A percentile compares a stretch with the other conserved stretches of the same genome.
phyloP scores from a whole-genome alignment of 805 yeast species.

The Zygosaccharomyces bailii region DNA sequence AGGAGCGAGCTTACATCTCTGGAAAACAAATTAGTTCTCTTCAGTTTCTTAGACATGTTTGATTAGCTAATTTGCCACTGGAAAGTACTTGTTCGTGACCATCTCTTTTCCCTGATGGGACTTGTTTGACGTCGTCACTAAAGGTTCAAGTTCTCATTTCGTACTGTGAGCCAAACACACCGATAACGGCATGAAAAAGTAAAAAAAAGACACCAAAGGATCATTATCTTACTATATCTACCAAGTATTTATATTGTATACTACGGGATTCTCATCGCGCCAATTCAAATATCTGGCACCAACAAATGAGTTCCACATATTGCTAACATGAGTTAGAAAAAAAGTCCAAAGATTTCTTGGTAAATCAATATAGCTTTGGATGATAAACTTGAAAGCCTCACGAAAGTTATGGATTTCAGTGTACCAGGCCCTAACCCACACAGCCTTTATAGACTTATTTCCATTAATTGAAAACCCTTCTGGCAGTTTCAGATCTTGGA shows the following conservation, averaged over 20 bases:
- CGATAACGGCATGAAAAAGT: too few relatives aligned
- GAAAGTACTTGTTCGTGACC: too few relatives aligned
- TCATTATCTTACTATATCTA: constrained; percentile 17
- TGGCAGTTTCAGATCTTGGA: constrained; percentile 32
- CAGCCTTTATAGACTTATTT: constrained; percentile 10
- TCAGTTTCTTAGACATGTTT: constrained; percentile 37
- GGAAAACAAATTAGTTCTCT: constrained; percentile 44
- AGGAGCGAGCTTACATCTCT: constrained; percentile 55
- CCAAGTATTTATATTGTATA: constrained; percentile 24
- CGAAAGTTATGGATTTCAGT: constrained; percentile 50
- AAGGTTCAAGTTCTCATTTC: too few relatives aligned
- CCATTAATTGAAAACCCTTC: constrained; percentile 8
- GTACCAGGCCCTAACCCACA: constrained; percentile 44
- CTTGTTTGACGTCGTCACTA: too few relatives aligned
- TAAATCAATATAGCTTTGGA: constrained; percentile 61
- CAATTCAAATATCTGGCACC: constrained; percentile 46
- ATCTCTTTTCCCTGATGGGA: too few relatives aligned
- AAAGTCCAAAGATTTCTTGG: constrained; percentile 60
- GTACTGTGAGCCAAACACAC: too few relatives aligned
- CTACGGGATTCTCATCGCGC: constrained; percentile 21
- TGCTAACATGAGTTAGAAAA: constrained; percentile 45
- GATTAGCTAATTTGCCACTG: not conserved
- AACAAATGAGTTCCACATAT: constrained; percentile 70
- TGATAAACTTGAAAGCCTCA: constrained; percentile 62
- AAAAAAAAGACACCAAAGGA: constrained; percentile 23